Evolutionary conservation across 2,329 filamentous ascomycete genomes (phyloP).

Genomic region (Proliferodiscus dingleyae): DNA sequence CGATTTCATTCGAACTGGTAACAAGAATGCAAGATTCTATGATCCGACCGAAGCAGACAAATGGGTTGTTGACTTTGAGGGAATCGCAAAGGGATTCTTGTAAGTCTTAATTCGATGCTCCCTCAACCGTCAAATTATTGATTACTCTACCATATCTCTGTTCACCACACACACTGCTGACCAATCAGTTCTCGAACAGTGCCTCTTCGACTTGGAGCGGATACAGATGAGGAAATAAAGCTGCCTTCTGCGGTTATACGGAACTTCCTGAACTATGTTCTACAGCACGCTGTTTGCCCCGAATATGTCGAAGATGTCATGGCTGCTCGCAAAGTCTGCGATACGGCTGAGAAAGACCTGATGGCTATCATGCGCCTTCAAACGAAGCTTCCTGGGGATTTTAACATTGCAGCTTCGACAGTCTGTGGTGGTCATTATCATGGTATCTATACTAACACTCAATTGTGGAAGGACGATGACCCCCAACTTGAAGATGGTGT

Average conservation of each 20-base stretch:
- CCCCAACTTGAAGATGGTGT: conserved; percentile 25
- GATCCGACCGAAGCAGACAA: conserved; percentile 44
- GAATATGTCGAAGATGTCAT: conserved; percentile 68
- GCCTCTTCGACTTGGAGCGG: conserved; percentile 51
- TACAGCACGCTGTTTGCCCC: conserved; percentile 79
- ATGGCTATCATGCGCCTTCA: conserved; percentile 50
- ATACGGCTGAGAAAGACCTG: conserved; percentile 62
- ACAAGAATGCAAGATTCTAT: conserved; percentile 43
- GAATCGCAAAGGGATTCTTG: conserved; percentile 74
- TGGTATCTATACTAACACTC: conserved; percentile 10
- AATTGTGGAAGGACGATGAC: conserved; percentile 13
- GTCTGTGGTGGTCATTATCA: conserved; percentile 53
- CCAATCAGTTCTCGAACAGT: conserved; percentile 49
- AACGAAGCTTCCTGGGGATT: conserved; percentile 62
- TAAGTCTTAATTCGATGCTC: conserved; percentile 39
- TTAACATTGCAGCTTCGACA: conserved; percentile 70
- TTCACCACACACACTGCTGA: conserved; percentile 12
- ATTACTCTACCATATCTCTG: background rate
- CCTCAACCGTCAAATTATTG: too few relatives aligned
- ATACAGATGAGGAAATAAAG: conserved; percentile 48
- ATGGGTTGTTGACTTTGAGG: conserved; percentile 78
- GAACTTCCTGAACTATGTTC: conserved; percentile 85
- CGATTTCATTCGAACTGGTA: conserved; percentile 48
- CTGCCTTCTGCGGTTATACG: conserved; percentile 63
- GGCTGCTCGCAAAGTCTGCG: conserved; percentile 61